phyloP scores from a whole-genome alignment of 768 basidiomycete genomes.

The Mycena floridula region DNA sequence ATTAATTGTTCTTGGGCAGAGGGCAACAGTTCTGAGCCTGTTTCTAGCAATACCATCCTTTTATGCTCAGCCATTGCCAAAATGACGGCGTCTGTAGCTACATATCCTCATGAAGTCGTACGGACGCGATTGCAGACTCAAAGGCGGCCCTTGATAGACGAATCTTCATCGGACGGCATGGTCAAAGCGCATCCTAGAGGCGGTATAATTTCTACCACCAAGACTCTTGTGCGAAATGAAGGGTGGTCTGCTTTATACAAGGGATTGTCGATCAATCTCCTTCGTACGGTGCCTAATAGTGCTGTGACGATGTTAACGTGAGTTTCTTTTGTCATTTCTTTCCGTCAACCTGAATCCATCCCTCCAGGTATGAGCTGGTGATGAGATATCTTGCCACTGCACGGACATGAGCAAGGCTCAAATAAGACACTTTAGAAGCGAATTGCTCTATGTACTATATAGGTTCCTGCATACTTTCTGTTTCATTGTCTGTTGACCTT shows the following conservation, averaged over 20 bases:
- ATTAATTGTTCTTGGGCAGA: slow-evolving; percentile 25
- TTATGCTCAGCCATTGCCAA: slow-evolving; percentile 90
- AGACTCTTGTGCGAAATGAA: slow-evolving; percentile 70
- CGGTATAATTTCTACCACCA: slow-evolving; percentile 70
- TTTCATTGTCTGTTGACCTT: too few relatives aligned
- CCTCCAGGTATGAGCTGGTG: slow-evolving; percentile 41
- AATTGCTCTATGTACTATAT: too few relatives aligned
- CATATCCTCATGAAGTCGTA: slow-evolving; percentile 97
- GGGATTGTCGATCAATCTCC: slow-evolving; percentile 88
- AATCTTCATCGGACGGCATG: slow-evolving; percentile 57
- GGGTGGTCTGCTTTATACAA: slow-evolving; percentile 90
- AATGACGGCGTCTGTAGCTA: slow-evolving; percentile 92
- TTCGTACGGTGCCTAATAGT: slow-evolving; percentile 93
- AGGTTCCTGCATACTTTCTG: too few relatives aligned
- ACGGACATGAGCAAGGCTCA: slow-evolving; percentile 18
- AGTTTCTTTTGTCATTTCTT: slow-evolving; percentile 13
- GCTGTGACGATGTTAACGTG: slow-evolving; percentile 95
- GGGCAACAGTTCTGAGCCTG: slow-evolving; percentile 36
- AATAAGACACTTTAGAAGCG: too few relatives aligned
- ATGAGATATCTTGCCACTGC: slow-evolving; percentile 41
- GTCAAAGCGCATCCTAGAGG: slow-evolving; percentile 46
- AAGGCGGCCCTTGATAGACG: slow-evolving; percentile 55
- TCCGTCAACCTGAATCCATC: background rate
- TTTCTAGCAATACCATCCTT: slow-evolving; percentile 67
- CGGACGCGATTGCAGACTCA: slow-evolving; percentile 96